These are phyloP conservation scores for Odontarrhena argentea DNA, from an alignment of 345 rosid species.

Conservation along the genomic window DNA sequence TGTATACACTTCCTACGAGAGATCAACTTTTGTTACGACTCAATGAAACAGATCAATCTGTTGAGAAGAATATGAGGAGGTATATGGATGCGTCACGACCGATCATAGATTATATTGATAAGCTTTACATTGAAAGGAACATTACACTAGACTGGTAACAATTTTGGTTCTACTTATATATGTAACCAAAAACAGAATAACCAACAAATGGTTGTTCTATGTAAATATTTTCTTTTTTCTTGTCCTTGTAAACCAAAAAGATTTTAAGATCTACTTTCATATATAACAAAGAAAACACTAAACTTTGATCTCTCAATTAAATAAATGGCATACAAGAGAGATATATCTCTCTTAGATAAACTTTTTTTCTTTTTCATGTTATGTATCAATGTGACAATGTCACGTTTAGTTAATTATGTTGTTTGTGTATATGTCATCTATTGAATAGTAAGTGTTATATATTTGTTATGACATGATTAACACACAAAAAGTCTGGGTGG, in stretches of 20 bases:
- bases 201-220: neutral
- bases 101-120: conserved; percentile 68
- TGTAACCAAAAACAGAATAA: neutral
- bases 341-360: too few relatives aligned
- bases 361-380: too few relatives aligned
- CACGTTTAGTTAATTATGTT: too few relatives aligned
- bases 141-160: conserved; percentile 76
- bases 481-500: conserved; percentile 52
- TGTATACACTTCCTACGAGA: conserved; percentile 85
- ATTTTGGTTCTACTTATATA: neutral
- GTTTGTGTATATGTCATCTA: too few relatives aligned
- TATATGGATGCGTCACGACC: conserved; percentile 66
- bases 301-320: too few relatives aligned
- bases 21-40: conserved; percentile 76
- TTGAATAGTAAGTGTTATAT: too few relatives aligned
- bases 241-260: neutral
- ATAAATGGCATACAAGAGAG: too few relatives aligned
- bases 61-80: conserved; percentile 77
- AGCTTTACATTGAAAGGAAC: conserved; percentile 68
- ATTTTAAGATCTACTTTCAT: too few relatives aligned
- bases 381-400: too few relatives aligned
- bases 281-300: too few relatives aligned
- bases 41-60: conserved; percentile 76
- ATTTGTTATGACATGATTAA: too few relatives aligned
- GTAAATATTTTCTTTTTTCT: too few relatives aligned